Evolutionary conservation across 306 rosid genomes (phyloP).

Genomic region (Quercus dentata): DNA sequence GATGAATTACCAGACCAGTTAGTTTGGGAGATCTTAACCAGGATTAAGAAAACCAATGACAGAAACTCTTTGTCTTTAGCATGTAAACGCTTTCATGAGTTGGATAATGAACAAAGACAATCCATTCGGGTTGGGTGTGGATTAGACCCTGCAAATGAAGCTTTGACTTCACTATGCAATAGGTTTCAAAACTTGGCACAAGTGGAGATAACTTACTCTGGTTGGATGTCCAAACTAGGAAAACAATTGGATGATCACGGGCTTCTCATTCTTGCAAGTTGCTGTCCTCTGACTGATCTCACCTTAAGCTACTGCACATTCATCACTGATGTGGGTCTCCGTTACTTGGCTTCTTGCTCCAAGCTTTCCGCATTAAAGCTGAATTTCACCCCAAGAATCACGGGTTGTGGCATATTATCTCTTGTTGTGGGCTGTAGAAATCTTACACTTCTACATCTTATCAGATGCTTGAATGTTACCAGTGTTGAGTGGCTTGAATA

Average conservation of each 20-base stretch:
- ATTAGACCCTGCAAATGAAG: conserved; percentile 84
- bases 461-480: conserved; percentile 73
- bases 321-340: conserved; percentile 79
- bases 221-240: conserved; percentile 94
- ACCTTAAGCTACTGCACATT: conserved; percentile 77
- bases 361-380: conserved; percentile 66
- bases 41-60: conserved; percentile 56
- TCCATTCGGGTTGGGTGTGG: conserved; percentile 78
- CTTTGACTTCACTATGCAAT: conserved; percentile 57
- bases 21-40: conserved; percentile 76
- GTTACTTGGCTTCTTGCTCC: conserved; percentile 58
- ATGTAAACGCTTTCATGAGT: conserved; percentile 48
- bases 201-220: conserved; percentile 73
- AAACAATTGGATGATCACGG: conserved; percentile 88
- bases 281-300: conserved; percentile 62
- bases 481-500: conserved; percentile 68
- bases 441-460: conserved; percentile 71
- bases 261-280: conserved; percentile 54
- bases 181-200: conserved; percentile 61
- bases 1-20: conserved; percentile 73
- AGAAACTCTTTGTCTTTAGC: conserved; percentile 58
- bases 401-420: conserved; percentile 79
- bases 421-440: conserved; percentile 78
- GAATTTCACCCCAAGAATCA: conserved; percentile 74
- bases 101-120: conserved; percentile 70